Conservation (phyloP, 2,329 filamentous ascomycete genomes). For the Sarocladium brachiariae region DNA sequence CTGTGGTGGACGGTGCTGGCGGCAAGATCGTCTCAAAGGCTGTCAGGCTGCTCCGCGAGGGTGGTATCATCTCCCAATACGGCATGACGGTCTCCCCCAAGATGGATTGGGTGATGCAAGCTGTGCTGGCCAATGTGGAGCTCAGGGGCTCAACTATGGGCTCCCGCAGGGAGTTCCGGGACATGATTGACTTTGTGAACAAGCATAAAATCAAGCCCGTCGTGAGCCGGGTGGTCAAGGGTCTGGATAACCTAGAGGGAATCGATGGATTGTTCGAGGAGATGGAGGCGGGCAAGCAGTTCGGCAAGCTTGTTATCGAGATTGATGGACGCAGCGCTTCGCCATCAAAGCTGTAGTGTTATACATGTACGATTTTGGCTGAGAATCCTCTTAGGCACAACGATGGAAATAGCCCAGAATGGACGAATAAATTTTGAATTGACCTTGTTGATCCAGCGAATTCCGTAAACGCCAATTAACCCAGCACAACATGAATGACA, state of each 20-base stretch:
- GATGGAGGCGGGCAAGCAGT: conserved; percentile 79
- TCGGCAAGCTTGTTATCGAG: conserved; percentile 86
- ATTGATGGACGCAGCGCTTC: conserved; percentile 36
- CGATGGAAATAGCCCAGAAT: neutral
- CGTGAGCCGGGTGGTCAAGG: conserved; percentile 66
- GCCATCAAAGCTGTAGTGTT: conserved; percentile 36
- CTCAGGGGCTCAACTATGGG: conserved; percentile 87
- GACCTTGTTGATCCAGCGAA: neutral
- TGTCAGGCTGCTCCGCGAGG: conserved; percentile 63
- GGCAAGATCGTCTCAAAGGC: conserved; percentile 72
- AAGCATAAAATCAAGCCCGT: conserved; percentile 68
- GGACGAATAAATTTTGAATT: neutral
- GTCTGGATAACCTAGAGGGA: conserved; percentile 67
- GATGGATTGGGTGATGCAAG: conserved; percentile 80
- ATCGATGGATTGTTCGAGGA: conserved; percentile 81
- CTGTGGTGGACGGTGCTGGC: conserved; percentile 85
- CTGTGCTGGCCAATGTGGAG: conserved; percentile 82
- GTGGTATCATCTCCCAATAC: conserved; percentile 79
- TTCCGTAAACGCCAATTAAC: conserved; percentile 4
- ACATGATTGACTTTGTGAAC: conserved; percentile 80
- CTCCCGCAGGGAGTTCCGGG: conserved; percentile 78
- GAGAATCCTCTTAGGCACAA: neutral
- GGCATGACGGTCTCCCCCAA: conserved; percentile 85
- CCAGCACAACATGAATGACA: neutral
- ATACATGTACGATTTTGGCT: neutral